Evolutionary conservation across 176 grass and related monocot species (phyloP).

Genomic region (Juncus inflexus): DNA sequence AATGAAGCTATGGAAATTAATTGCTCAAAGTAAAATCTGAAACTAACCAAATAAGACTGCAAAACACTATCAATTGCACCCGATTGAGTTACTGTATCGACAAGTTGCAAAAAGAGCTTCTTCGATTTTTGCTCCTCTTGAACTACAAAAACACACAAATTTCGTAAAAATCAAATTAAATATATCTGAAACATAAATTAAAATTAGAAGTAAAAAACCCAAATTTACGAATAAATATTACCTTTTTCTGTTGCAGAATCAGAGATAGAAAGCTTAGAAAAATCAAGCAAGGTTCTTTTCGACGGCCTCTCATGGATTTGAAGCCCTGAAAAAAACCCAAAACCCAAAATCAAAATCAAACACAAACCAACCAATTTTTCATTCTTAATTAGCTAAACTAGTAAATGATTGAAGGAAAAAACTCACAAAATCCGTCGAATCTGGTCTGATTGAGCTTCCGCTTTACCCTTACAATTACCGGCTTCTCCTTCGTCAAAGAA

Average conservation of each 20-base stretch:
- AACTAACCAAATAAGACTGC: slow-evolving; percentile 66
- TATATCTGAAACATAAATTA: not conserved
- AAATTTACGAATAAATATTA: slow-evolving; percentile 15
- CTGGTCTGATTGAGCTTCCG: slow-evolving; percentile 57
- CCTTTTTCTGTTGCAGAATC: slow-evolving; percentile 37
- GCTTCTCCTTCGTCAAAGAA: slow-evolving; percentile 32
- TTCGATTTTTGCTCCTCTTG: slow-evolving; percentile 49
- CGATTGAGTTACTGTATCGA: slow-evolving; percentile 60
- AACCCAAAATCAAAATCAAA: not conserved
- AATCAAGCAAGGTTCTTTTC: slow-evolving; percentile 66
- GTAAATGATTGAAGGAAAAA: not conserved
- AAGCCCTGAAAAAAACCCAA: slow-evolving; percentile 43
- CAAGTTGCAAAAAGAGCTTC: slow-evolving; percentile 70
- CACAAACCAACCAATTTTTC: not conserved
- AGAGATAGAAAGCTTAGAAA: slow-evolving; percentile 55
- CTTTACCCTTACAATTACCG: slow-evolving; percentile 76
- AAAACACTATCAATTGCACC: slow-evolving; percentile 52
- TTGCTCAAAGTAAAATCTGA: not conserved
- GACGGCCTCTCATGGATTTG: slow-evolving; percentile 79
- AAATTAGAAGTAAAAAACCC: not conserved
- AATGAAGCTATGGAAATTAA: not conserved
- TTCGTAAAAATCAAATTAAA: not conserved
- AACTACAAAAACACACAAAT: slow-evolving; percentile 14
- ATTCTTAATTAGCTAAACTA: not conserved
- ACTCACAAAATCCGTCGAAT: slow-evolving; percentile 69